Evolutionary conservation across 1,139 yeast genomes (phyloP).

Genomic region (Blastobotrys arbuscula): DNA sequence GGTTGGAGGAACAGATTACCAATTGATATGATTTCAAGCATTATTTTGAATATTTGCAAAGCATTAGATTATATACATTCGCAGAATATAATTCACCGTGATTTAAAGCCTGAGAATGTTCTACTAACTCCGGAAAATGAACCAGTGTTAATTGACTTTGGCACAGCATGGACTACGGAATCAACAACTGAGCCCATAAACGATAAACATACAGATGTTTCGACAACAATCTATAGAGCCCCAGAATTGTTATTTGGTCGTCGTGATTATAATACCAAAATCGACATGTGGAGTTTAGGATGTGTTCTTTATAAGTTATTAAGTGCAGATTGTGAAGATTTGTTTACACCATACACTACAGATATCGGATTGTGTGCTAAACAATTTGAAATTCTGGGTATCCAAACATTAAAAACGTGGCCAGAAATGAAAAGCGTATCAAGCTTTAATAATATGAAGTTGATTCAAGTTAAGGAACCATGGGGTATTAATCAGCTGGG

Average conservation of each 20-base stretch:
- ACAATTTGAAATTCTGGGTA: constrained; percentile 63
- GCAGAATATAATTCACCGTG: constrained; percentile 75
- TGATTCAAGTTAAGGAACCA: constrained; percentile 21
- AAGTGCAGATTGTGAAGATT: constrained; percentile 33
- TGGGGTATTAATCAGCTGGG: background rate
- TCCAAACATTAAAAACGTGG: constrained; percentile 53
- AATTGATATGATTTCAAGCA: constrained; percentile 24
- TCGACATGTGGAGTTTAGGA: constrained; percentile 83
- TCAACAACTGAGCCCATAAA: constrained; percentile 49
- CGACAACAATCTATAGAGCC: constrained; percentile 74
- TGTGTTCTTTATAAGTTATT: constrained; percentile 43
- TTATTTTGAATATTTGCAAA: constrained; percentile 41
- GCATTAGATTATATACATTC: constrained; percentile 52
- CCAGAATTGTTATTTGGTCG: constrained; percentile 77
- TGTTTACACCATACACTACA: constrained; percentile 39
- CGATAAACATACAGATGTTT: constrained; percentile 58
- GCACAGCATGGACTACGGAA: constrained; percentile 54
- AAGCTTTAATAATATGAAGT: constrained; percentile 39
- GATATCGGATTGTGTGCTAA: constrained; percentile 62
- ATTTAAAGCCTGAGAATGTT: constrained; percentile 76
- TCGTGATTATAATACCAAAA: constrained; percentile 50
- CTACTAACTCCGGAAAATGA: constrained; percentile 36
- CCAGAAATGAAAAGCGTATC: constrained; percentile 40
- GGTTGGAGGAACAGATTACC: constrained; percentile 33
- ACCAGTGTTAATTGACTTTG: constrained; percentile 58